Evolutionary conservation across 495 filamentous ascomycete genomes (phyloP).

Genomic region (Tuber microsphaerosporum): DNA sequence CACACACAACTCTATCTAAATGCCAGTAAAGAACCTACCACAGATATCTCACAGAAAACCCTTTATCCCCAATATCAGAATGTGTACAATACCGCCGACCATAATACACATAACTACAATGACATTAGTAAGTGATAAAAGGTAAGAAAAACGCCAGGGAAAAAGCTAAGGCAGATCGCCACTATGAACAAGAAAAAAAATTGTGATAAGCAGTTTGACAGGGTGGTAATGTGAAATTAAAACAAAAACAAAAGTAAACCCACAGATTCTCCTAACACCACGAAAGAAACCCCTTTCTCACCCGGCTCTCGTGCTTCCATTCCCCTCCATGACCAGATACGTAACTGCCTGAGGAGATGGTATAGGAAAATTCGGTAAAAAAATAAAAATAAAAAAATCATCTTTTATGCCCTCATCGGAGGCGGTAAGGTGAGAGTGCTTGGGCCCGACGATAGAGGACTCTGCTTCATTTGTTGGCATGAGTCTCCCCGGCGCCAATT

Average conservation of each 20-base stretch:
- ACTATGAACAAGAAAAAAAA: background rate
- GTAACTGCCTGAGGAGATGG: background rate
- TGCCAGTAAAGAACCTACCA: background rate
- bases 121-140: background rate
- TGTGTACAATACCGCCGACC: background rate
- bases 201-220: background rate
- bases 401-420: background rate
- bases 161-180: background rate
- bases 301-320: too few species aligned
- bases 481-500: background rate
- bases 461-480: background rate
- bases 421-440: background rate
- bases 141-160: background rate
- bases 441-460: background rate
- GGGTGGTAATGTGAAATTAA: background rate
- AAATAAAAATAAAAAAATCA: background rate
- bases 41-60: background rate
- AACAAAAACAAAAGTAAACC: background rate
- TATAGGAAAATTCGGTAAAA: background rate
- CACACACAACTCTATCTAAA: background rate
- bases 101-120: background rate
- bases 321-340: background rate
- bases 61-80: background rate
- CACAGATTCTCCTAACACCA: background rate
- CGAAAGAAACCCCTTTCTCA: background rate